Evolutionary conservation across 2,329 filamentous ascomycete genomes (phyloP).

Genomic region (Botrytis byssoidea): DNA sequence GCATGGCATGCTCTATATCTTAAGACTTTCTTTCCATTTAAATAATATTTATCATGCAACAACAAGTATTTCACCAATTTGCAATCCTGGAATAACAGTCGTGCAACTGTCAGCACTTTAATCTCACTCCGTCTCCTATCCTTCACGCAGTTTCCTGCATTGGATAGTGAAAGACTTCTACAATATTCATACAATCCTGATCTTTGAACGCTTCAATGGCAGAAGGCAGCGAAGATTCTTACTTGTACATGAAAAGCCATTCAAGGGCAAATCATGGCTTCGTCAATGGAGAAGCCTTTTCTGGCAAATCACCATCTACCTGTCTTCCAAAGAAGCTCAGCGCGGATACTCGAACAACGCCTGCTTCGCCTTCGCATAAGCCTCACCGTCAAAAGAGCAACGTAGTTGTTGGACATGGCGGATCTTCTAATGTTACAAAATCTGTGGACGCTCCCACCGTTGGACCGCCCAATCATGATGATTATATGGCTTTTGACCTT

Average conservation of each 20-base stretch:
- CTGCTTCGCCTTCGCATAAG: not conserved
- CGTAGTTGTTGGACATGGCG: not conserved
- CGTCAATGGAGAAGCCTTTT: not conserved
- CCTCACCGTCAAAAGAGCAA: not conserved
- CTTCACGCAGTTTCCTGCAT: not conserved
- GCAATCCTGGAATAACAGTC: conserved; percentile 4
- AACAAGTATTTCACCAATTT: conserved; percentile 16
- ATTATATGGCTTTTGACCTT: conserved; percentile 17
- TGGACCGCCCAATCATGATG: conserved; percentile 7
- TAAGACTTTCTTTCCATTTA: not conserved
- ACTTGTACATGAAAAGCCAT: conserved; percentile 13
- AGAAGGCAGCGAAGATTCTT: conserved; percentile 19
- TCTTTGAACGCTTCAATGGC: conserved; percentile 14
- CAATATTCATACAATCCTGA: conserved; percentile 9
- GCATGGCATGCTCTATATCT: conserved; percentile 2
- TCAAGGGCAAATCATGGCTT: not conserved
- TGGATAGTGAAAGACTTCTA: conserved; percentile 13
- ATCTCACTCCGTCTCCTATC: conserved; percentile 16
- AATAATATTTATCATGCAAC: not conserved
- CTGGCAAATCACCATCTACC: not conserved
- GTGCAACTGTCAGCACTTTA: conserved; percentile 16
- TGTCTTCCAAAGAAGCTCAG: conserved; percentile 11
- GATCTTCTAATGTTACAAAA: not conserved
- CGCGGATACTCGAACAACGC: not conserved
- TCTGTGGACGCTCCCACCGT: not conserved